phyloP scores from a whole-genome alignment of 164 flowering plant species.

The Nelumbo lutea region DNA sequence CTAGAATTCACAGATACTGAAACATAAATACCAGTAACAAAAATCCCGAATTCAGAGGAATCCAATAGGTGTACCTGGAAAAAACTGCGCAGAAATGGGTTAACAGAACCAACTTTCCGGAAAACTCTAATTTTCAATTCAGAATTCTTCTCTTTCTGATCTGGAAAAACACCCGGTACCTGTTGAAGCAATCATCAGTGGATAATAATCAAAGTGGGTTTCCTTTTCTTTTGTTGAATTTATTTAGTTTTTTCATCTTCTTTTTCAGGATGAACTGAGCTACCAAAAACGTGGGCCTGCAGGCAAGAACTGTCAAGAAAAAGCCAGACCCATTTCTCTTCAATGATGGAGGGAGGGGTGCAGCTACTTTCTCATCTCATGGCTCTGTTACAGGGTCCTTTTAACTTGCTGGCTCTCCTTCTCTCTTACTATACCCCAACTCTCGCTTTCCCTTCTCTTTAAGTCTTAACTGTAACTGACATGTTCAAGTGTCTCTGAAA shows the following conservation, averaged over 20 bases:
- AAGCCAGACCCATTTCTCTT: constrained; percentile 18
- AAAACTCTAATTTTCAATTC: background rate
- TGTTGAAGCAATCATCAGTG: constrained; percentile 12
- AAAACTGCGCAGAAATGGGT: background rate
- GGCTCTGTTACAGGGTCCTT: constrained; percentile 14
- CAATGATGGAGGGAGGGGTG: constrained; percentile 8
- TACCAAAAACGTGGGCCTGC: constrained; percentile 27
- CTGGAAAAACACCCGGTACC: constrained; percentile 16
- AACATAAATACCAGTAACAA: constrained; percentile 7
- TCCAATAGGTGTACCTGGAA: constrained; percentile 1
- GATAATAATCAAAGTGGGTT: constrained; percentile 7
- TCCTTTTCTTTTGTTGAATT: background rate
- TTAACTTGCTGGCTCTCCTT: constrained; percentile 14
- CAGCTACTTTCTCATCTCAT: constrained; percentile 6
- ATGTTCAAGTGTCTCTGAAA: constrained; percentile 14
- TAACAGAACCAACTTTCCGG: constrained; percentile 6
- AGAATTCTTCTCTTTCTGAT: constrained; percentile 15
- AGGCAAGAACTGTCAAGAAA: constrained; percentile 11
- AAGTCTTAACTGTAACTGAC: constrained; percentile 24
- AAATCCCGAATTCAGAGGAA: constrained; percentile 8
- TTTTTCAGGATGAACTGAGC: constrained; percentile 17
- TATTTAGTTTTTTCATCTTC: background rate
- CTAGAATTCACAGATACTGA: constrained; percentile 1
- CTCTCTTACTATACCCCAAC: constrained; percentile 14
- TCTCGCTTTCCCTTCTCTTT: background rate